Conservation (phyloP, 139 green algal genomes). For the Ettlia oleoabundans region DNA sequence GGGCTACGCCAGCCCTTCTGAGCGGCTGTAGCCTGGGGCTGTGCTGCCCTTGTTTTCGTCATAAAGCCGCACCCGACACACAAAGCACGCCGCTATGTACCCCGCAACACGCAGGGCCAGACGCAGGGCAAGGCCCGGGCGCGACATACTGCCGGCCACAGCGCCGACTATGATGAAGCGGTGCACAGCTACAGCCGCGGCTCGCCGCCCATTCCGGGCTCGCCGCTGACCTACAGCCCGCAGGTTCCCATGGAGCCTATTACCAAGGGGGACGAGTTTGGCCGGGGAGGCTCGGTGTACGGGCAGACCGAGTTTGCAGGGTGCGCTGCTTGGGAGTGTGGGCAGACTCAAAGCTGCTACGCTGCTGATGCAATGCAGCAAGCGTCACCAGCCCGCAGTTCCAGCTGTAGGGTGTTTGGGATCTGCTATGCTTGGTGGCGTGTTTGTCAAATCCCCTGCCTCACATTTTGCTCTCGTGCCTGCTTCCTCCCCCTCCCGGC, state of each 20-base stretch:
- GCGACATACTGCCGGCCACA: neutral
- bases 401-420: neutral
- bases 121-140: slow-evolving; percentile 37
- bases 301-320: slow-evolving; percentile 74
- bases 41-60: too few species aligned
- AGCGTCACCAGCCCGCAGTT: neutral
- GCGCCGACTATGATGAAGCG: neutral
- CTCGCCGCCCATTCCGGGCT: slow-evolving; percentile 67
- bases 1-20: too few species aligned
- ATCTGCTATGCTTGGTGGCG: neutral
- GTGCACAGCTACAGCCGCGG: slow-evolving; percentile 3
- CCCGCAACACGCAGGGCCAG: slow-evolving; percentile 48
- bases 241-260: slow-evolving; percentile 76
- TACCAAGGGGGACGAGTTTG: slow-evolving; percentile 10
- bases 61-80: too few species aligned
- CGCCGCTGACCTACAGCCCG: slow-evolving; percentile 87
- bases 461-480: neutral
- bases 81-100: too few species aligned
- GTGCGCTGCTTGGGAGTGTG: slow-evolving; percentile 63
- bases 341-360: too few species aligned
- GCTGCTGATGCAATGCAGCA: too few species aligned
- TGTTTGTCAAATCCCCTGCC: neutral
- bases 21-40: too few species aligned
- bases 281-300: slow-evolving; percentile 8
- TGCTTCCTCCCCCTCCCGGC: too few species aligned